Evolutionary conservation across 2,329 filamentous ascomycete species (phyloP).

Genomic region (Colletotrichum sp.): DNA sequence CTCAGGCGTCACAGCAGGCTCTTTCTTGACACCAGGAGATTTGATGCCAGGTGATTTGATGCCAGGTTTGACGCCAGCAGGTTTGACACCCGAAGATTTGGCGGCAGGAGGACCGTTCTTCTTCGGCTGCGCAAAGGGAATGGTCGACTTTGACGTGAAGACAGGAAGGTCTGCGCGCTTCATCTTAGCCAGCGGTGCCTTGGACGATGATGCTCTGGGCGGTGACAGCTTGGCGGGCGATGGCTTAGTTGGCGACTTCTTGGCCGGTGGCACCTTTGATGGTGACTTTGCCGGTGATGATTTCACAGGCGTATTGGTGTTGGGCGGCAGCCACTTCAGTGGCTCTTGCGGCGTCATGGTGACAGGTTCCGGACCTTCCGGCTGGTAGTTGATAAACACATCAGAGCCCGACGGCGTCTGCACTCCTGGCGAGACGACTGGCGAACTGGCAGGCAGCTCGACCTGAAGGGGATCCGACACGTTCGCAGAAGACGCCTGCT

Average conservation of each 20-base stretch:
- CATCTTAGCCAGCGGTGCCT: conserved; percentile 22
- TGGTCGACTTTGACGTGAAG: conserved; percentile 48
- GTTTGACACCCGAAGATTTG: neutral
- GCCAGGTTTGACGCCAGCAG: neutral
- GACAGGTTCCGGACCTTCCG: conserved; percentile 53
- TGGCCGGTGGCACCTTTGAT: conserved; percentile 34
- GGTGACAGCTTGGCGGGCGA: conserved; percentile 38
- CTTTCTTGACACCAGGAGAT: neutral
- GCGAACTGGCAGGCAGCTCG: conserved; percentile 34
- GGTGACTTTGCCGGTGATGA: conserved; percentile 19
- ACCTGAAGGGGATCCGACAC: conserved; percentile 26
- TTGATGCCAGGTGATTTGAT: neutral
- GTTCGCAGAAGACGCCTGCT: neutral
- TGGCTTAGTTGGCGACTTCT: conserved; percentile 37
- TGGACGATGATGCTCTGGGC: neutral
- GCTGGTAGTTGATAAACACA: conserved; percentile 60
- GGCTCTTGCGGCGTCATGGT: conserved; percentile 41
- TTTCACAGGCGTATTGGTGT: conserved; percentile 37
- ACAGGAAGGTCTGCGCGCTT: conserved; percentile 42
- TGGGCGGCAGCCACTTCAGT: conserved; percentile 59
- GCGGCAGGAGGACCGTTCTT: neutral
- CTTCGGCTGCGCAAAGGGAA: conserved; percentile 48
- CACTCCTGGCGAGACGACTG: conserved; percentile 27
- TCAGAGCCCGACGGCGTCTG: conserved; percentile 32
- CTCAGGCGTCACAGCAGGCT: conserved; percentile 5